A percentile compares a stretch with the other conserved stretches of the same genome.
Conservation (phyloP, 176 grass and related monocot species). For the Elaeis guineensis region DNA sequence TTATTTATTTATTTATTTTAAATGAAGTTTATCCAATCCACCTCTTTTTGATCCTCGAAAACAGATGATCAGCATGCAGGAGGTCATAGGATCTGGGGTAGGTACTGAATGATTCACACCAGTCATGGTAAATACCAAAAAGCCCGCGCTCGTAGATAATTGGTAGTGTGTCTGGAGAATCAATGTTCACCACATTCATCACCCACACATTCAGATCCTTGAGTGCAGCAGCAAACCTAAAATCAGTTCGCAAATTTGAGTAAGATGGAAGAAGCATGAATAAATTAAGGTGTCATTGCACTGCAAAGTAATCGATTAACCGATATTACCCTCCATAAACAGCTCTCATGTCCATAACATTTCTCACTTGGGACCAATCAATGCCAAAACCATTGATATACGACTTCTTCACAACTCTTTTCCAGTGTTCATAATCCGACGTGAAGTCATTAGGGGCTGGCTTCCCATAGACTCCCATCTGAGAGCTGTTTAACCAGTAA, state of each 20-base stretch:
- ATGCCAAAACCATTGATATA: slow-evolving; percentile 75
- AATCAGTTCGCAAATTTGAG: not conserved
- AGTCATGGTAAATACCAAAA: slow-evolving; percentile 95
- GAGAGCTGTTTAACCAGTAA: slow-evolving; percentile 63
- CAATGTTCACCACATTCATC: slow-evolving; percentile 86
- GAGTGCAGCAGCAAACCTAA: slow-evolving; percentile 69
- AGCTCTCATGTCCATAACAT: slow-evolving; percentile 98
- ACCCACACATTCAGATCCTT: slow-evolving; percentile 76
- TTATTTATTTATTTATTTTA: too few species aligned
- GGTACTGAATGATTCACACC: slow-evolving; percentile 98
- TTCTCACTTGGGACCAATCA: slow-evolving; percentile 84
- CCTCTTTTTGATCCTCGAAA: slow-evolving; percentile 85
- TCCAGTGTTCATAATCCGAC: slow-evolving; percentile 66
- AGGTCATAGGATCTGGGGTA: slow-evolving; percentile 94
- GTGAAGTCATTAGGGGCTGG: slow-evolving; percentile 60
- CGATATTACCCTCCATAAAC: slow-evolving; percentile 68
- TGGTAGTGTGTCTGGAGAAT: slow-evolving; percentile 74
- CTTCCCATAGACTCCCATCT: slow-evolving; percentile 56
- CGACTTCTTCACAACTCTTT: slow-evolving; percentile 44
- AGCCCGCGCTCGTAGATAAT: slow-evolving; percentile 91
- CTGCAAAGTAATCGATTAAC: too few species aligned
- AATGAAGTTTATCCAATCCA: slow-evolving; percentile 2
- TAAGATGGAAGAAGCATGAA: not conserved
- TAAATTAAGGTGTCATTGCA: not conserved
- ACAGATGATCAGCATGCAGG: slow-evolving; percentile 80